Percentiles rank a stretch among this genome's conserved stretches.
These are phyloP conservation scores for Apiotrichum gracile DNA, from an alignment of 1,284 basidiomycete genomes.

Conservation along the genomic window DNA sequence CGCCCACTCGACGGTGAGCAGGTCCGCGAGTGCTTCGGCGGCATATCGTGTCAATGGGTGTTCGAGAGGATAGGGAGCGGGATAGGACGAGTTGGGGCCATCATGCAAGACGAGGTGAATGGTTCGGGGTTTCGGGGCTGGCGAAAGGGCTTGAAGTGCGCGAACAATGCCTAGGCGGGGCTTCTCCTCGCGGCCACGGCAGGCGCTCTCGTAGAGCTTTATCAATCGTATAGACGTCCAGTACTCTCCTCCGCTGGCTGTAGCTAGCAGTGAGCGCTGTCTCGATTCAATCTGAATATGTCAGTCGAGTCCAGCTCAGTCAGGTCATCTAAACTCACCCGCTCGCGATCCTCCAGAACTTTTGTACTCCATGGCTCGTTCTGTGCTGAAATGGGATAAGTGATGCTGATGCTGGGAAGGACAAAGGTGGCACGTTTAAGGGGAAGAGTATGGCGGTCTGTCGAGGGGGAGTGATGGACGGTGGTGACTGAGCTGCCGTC, in stretches of 20 bases:
- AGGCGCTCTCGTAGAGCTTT: constrained; percentile 44
- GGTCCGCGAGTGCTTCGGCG: constrained; percentile 75
- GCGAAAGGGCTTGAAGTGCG: constrained; percentile 55
- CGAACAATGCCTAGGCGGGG: constrained; percentile 62
- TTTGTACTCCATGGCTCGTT: constrained; percentile 70
- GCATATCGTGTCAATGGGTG: constrained; percentile 60
- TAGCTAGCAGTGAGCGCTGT: constrained; percentile 60
- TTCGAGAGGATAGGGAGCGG: constrained; percentile 29
- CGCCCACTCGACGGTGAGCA: constrained; percentile 84
- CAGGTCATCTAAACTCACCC: constrained; percentile 18
- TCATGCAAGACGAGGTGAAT: constrained; percentile 33
- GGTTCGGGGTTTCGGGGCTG: constrained; percentile 27
- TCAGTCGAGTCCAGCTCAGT: neutral
- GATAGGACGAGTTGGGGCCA: constrained; percentile 4
- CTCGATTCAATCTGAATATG: constrained; percentile 43
- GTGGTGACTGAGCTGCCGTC: neutral
- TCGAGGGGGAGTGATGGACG: neutral
- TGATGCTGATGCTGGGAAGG: constrained; percentile 68
- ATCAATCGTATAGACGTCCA: constrained; percentile 44
- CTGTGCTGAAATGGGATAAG: constrained; percentile 75
- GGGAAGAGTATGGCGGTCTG: constrained; percentile 47
- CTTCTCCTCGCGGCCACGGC: constrained; percentile 50
- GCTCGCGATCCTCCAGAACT: constrained; percentile 49
- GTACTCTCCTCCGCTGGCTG: constrained; percentile 39
- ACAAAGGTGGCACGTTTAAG: constrained; percentile 81